These are phyloP conservation scores for Pulveroboletus frians DNA, from an alignment of 768 basidiomycete genomes.

Conservation along the genomic window DNA sequence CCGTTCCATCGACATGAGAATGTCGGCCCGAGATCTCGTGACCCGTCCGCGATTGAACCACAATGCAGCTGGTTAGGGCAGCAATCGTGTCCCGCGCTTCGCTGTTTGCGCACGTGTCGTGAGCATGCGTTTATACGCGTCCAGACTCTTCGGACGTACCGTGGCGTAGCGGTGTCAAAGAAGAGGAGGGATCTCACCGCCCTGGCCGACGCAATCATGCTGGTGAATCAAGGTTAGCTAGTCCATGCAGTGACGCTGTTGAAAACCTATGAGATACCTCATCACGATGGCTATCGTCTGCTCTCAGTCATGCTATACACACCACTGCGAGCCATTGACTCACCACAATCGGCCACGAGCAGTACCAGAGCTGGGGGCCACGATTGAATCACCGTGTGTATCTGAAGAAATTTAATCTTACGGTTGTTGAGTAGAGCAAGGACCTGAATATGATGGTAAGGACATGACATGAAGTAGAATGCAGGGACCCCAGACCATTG, in stretches of 20 bases:
- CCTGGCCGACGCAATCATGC: constrained; percentile 9
- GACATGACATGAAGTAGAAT: not conserved
- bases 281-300: constrained; percentile 1
- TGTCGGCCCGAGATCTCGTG: not conserved
- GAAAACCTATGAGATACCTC: constrained; percentile 4
- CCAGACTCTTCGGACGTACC: not conserved
- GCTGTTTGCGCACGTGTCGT: not conserved
- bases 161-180: not conserved
- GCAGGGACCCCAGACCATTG: constrained; percentile 1
- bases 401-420: constrained; percentile 2
- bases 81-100: not conserved
- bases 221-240: not conserved
- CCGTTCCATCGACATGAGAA: not conserved
- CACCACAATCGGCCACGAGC: not conserved
- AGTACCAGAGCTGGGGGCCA: not conserved
- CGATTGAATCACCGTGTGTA: not conserved
- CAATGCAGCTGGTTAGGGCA: constrained; percentile 11
- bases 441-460: constrained; percentile 8
- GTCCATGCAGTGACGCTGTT: not conserved
- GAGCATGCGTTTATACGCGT: not conserved
- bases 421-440: not conserved
- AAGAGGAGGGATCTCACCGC: constrained; percentile 8
- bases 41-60: not conserved
- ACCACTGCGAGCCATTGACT: not conserved
- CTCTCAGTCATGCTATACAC: not conserved